These are phyloP conservation scores for Mallotus repandus DNA, from an alignment of 441 rosid species.

Conservation along the genomic window DNA sequence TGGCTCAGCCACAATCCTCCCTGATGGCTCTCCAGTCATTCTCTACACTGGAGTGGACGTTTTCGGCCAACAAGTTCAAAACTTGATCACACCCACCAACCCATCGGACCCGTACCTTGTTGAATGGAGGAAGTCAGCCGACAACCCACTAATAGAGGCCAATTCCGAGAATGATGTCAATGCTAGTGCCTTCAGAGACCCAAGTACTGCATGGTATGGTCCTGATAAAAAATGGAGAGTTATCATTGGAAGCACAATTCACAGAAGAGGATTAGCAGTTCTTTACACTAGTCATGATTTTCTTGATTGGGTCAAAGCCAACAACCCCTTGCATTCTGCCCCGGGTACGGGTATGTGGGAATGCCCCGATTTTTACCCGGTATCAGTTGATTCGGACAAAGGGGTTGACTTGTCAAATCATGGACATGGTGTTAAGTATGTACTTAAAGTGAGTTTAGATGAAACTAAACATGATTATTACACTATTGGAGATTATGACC, in stretches of 20 bases:
- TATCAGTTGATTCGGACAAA: constrained; percentile 9
- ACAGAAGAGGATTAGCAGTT: constrained; percentile 48
- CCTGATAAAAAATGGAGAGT: constrained; percentile 63
- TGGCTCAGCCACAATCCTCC: constrained; percentile 70
- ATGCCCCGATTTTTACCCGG: constrained; percentile 79
- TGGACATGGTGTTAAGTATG: constrained; percentile 41
- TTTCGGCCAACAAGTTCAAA: constrained; percentile 53
- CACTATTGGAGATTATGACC: constrained; percentile 56
- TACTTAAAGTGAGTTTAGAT: constrained; percentile 66
- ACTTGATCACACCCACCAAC: constrained; percentile 58
- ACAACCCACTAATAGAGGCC: constrained; percentile 69
- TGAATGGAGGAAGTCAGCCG: constrained; percentile 56
- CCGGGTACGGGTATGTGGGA: constrained; percentile 86
- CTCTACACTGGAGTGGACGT: constrained; percentile 69
- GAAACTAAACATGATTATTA: constrained; percentile 58
- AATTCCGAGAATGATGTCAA: constrained; percentile 44
- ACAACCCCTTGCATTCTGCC: constrained; percentile 52
- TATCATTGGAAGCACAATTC: constrained; percentile 52
- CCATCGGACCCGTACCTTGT: constrained; percentile 53
- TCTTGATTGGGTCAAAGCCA: constrained; percentile 45
- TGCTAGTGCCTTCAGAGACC: constrained; percentile 71
- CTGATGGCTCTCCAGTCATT: constrained; percentile 49
- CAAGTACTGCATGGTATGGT: constrained; percentile 79
- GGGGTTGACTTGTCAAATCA: constrained; percentile 50
- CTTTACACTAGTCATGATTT: constrained; percentile 64